A percentile compares a stretch with the other conserved stretches of the same genome.
phyloP scores from a whole-genome alignment of 2,329 filamentous ascomycete genomes.

The Pseudogymnoascus sp. region DNA sequence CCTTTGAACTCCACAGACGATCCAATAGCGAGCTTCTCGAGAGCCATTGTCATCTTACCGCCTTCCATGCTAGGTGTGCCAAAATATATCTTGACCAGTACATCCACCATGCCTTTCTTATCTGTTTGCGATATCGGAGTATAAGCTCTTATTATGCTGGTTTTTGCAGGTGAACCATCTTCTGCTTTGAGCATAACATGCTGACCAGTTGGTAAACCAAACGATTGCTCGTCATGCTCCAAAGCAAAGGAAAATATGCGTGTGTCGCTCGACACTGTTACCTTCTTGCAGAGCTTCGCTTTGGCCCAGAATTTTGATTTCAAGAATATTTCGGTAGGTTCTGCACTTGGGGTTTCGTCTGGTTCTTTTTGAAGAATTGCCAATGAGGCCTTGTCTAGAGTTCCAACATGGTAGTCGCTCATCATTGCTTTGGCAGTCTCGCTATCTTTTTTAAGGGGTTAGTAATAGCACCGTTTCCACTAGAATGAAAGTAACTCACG shows the following conservation, averaged over 20 bases:
- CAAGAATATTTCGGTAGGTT: conserved; percentile 52
- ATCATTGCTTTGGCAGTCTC: conserved; percentile 92
- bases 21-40: conserved; percentile 65
- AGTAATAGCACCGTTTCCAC: background rate
- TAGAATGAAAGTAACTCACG: conserved; percentile 48
- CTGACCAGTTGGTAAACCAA: conserved; percentile 77
- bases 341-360: conserved; percentile 30
- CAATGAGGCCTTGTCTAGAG: conserved; percentile 54
- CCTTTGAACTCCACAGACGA: conserved; percentile 78
- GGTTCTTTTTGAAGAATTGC: conserved; percentile 41
- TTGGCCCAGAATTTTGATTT: conserved; percentile 66
- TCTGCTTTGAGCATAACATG: conserved; percentile 78
- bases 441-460: conserved; percentile 53
- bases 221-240: conserved; percentile 57
- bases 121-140: conserved; percentile 66
- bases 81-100: conserved; percentile 79
- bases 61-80: conserved; percentile 49
- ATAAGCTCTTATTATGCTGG: conserved; percentile 76
- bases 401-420: conserved; percentile 74
- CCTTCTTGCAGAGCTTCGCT: conserved; percentile 60
- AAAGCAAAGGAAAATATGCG: conserved; percentile 75
- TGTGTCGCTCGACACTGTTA: conserved; percentile 65
- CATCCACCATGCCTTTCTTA: conserved; percentile 56
- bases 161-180: conserved; percentile 52
- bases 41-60: conserved; percentile 73